Conservation (phyloP, 2,329 filamentous ascomycete species). For the Clarireedia hainanense region DNA sequence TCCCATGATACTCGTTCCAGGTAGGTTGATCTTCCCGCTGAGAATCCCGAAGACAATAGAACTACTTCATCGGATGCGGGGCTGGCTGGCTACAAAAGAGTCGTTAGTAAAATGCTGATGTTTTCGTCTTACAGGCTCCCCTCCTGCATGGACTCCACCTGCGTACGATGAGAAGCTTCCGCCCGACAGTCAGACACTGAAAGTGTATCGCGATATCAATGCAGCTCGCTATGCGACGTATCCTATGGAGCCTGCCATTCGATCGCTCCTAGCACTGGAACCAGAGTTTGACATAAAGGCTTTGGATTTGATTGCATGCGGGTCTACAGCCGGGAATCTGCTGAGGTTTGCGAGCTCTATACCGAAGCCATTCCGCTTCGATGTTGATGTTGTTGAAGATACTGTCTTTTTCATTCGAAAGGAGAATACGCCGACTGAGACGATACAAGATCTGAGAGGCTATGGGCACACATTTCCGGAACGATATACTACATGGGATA, state of each 20-base stretch:
- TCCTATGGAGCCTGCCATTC: constrained; percentile 35
- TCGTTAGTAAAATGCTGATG: not conserved
- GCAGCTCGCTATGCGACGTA: constrained; percentile 33
- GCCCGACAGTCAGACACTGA: constrained; percentile 35
- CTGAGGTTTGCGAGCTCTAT: constrained; percentile 43
- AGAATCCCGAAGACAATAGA: not conserved
- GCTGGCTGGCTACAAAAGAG: too few relatives aligned
- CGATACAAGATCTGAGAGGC: constrained; percentile 47
- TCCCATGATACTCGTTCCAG: constrained; percentile 38
- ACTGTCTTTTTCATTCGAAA: constrained; percentile 57
- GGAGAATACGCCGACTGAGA: constrained; percentile 51
- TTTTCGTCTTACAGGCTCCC: constrained; percentile 34
- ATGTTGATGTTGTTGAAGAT: constrained; percentile 46
- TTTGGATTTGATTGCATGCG: constrained; percentile 52
- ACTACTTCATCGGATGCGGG: too few relatives aligned
- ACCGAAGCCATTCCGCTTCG: constrained; percentile 46
- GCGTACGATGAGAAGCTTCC: constrained; percentile 28
- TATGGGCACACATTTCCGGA: constrained; percentile 62
- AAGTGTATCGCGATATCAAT: constrained; percentile 35
- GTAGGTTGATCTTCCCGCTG: constrained; percentile 24
- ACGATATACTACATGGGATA: constrained; percentile 56
- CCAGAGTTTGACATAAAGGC: constrained; percentile 27
- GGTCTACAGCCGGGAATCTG: constrained; percentile 53
- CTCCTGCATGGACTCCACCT: constrained; percentile 43
- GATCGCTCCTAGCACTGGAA: constrained; percentile 32